Conservation (phyloP, 805 yeast genomes). For the Diddensiella santjacobensis region DNA sequence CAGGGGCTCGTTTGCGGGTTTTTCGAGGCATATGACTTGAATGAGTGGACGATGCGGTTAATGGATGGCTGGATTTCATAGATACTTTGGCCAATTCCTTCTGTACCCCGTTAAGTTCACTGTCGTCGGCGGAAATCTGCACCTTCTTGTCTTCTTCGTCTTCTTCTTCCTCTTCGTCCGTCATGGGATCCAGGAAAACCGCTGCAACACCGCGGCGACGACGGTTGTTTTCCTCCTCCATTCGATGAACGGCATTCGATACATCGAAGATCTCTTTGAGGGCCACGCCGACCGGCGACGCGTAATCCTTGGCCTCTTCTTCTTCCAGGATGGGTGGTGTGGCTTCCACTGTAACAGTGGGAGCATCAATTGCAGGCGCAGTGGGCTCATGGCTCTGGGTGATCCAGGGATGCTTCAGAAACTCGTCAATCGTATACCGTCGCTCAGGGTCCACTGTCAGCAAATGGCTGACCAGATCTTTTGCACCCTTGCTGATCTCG, state of each 20-base stretch:
- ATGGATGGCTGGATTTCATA: conserved; percentile 9
- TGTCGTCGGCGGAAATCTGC: background rate
- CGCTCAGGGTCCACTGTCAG: conserved; percentile 67
- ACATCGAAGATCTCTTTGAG: conserved; percentile 84
- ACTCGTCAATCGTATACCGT: conserved; percentile 68
- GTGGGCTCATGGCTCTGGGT: conserved; percentile 30
- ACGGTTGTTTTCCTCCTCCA: conserved; percentile 57
- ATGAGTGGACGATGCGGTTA: conserved; percentile 2
- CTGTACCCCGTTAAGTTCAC: conserved; percentile 3
- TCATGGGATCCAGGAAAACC: conserved; percentile 25
- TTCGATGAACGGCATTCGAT: conserved; percentile 79
- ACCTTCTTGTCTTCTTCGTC: conserved; percentile 28
- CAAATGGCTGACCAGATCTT: conserved; percentile 60
- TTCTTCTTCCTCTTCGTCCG: conserved; percentile 33
- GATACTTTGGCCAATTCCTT: conserved; percentile 14
- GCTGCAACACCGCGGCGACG: conserved; percentile 23
- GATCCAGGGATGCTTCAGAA: conserved; percentile 77
- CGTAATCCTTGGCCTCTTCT: conserved; percentile 11
- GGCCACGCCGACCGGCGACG: conserved; percentile 54
- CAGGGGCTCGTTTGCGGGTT: conserved; percentile 13
- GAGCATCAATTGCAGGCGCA: conserved; percentile 25
- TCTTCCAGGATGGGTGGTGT: conserved; percentile 2
- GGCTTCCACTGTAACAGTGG: conserved; percentile 9
- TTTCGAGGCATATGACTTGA: conserved; percentile 9
- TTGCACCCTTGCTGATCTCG: conserved; percentile 66